Evolutionary conservation across 2,329 filamentous ascomycete species (phyloP).

Genomic region (Gaeumannomyces sp.): DNA sequence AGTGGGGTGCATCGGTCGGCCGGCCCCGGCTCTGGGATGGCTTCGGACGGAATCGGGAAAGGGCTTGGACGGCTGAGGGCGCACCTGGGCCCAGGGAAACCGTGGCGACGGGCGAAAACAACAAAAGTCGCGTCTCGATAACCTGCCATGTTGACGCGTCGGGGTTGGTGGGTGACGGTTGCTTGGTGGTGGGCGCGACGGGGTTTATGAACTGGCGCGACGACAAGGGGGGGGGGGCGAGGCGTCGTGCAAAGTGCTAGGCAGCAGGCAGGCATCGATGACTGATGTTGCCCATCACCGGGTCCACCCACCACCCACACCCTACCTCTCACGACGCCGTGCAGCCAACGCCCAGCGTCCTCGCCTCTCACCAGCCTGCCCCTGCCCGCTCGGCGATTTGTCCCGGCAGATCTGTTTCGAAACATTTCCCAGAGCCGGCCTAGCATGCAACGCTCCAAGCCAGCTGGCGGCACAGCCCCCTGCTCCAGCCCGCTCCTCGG

Average conservation of each 20-base stretch:
- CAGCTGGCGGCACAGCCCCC: background rate
- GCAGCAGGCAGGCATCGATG: background rate
- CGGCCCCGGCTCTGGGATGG: background rate
- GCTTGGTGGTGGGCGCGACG: background rate
- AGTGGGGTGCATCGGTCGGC: background rate
- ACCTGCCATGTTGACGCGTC: background rate
- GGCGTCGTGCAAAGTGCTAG: background rate
- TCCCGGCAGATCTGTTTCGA: slow-evolving; percentile 5
- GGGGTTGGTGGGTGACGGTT: background rate
- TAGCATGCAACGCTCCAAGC: background rate
- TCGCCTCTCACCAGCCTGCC: background rate
- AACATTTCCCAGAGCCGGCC: background rate
- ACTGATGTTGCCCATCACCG: background rate
- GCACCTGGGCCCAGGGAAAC: background rate
- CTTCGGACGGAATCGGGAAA: too few species aligned
- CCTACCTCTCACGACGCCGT: background rate
- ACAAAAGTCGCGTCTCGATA: background rate
- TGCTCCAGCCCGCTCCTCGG: background rate
- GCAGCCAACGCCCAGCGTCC: too few species aligned
- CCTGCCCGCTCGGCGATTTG: background rate
- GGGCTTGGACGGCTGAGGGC: background rate
- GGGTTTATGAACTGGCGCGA: slow-evolving; percentile 1
- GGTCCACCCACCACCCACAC: background rate
- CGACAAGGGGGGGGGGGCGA: background rate
- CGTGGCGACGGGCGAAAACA: background rate